Base-by-base conservation (phyloP, 2,329 filamentous ascomycete species). In the Exophiala xenobiotica region DNA sequence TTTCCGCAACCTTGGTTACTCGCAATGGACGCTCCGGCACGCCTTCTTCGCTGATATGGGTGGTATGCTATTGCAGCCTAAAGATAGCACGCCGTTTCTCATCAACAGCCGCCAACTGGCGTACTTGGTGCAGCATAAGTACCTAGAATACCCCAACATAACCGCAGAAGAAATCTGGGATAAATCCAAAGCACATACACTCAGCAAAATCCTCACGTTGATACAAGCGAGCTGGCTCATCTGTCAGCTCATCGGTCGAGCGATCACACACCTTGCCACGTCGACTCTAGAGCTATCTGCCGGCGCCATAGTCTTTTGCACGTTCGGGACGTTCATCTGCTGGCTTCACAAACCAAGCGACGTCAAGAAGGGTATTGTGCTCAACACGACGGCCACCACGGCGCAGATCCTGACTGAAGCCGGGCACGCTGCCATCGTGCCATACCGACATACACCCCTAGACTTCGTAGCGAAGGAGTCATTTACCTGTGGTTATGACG, bases 21-120 rank as follows among this genome's bases (percentile, higher is more conserved):
- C 24, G 16, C 35, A 63, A 3, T 76, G 73, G 72, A 73, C 68
- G 0, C 58, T 70, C 33, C 65, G 42, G 6, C 67, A 75, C 44
- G 70, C 64, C 1, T 74, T 74, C 54, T 71, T 66, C 46, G 69
- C 65, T 6, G 67, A 73, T 45, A 71, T 70, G 64, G 72, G 73
- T 1, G 71, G 72, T 3, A 67, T 73, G 44, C 22, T 65, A 1
- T 58, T 74, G 0, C 42, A 61, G 8, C 61, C 61, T 6, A 57
- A 56, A 0, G 69, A 69, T 14, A 64, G 43, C 14, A 18, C 39
- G 11, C 14, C 37, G n/a, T 41, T 42, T 16, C n/a, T 23, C 3
- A 16, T 49, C n/a, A 22, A 41, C 38, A 43, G 37, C 71, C 73
- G 69, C 40, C 60, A 67, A 39, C 46, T 66, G 11, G 53, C 59